Percentiles rank a stretch among this genome's conserved stretches.
Evolutionary conservation across 495 filamentous ascomycete genomes (phyloP).

Genomic region (Entonaema liquescens): DNA sequence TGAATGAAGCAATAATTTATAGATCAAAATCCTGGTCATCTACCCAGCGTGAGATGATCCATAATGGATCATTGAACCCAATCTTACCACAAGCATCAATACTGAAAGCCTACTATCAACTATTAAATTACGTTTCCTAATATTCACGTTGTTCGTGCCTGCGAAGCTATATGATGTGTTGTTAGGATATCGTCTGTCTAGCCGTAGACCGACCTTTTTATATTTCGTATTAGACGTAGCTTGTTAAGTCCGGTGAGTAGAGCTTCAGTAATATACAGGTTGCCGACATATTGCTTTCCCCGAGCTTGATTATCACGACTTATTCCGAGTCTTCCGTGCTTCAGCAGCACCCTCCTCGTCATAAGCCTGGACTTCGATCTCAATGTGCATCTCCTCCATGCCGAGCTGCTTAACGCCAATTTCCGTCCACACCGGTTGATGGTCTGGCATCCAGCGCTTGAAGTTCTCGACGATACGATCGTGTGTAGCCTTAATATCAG

Average conservation of each 20-base stretch:
- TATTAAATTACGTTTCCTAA: too few relatives aligned
- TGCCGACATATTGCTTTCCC: not conserved
- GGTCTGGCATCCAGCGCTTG: slow-evolving; percentile 58
- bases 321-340: not conserved
- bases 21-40: too few relatives aligned
- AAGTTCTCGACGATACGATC: slow-evolving; percentile 57
- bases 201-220: not conserved
- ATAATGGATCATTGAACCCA: too few relatives aligned
- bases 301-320: not conserved
- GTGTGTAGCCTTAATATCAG: slow-evolving; percentile 52
- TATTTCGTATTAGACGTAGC: not conserved
- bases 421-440: slow-evolving; percentile 61
- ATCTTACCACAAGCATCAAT: too few relatives aligned
- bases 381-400: slow-evolving; percentile 60
- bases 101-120: too few relatives aligned
- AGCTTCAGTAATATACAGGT: not conserved
- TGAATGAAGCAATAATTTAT: too few relatives aligned
- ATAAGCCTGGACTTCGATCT: slow-evolving; percentile 64
- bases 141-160: too few relatives aligned
- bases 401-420: slow-evolving; percentile 57
- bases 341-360: slow-evolving; percentile 33
- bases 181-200: too few relatives aligned
- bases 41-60: too few relatives aligned
- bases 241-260: not conserved
- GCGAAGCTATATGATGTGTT: too few relatives aligned